These are phyloP conservation scores for Anaeromyces robustus DNA, from an alignment of 192 early-diverging fungal genomes.

Conservation along the genomic window DNA sequence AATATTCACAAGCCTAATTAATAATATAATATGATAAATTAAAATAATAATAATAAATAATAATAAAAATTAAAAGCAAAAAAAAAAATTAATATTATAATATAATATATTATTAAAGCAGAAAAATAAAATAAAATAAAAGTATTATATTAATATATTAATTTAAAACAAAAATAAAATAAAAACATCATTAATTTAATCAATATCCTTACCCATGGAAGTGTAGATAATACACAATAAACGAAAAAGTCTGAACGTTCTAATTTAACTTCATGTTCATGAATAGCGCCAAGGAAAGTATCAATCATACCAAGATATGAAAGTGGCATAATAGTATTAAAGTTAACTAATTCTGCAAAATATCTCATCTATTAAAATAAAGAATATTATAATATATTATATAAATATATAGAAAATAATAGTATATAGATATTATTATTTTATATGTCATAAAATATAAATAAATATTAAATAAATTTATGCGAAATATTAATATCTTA, in stretches of 20 bases:
- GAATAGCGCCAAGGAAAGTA: slow-evolving; percentile 37
- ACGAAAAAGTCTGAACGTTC: slow-evolving; percentile 49
- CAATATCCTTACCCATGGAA: slow-evolving; percentile 51
- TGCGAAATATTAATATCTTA: no score
- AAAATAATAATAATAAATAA: no score
- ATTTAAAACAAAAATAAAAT: no score
- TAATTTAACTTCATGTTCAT: slow-evolving; percentile 29
- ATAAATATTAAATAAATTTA: not conserved
- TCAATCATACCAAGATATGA: slow-evolving; percentile 50
- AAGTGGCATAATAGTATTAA: slow-evolving; percentile 51
- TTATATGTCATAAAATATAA: not conserved
- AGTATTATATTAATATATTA: no score
- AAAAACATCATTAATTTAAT: no score
- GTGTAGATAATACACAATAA: slow-evolving; percentile 53
- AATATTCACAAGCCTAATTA: slow-evolving; percentile 11
- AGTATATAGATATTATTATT: not conserved
- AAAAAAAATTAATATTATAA: no score
- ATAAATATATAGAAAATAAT: not conserved
- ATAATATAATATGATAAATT: no score
- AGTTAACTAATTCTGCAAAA: slow-evolving; percentile 63
- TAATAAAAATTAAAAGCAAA: no score
- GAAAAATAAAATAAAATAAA: no score
- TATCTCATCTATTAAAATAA: slow-evolving; percentile 29
- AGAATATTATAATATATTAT: not conserved
- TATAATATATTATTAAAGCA: no score